Conservation (phyloP, 108 stramenopile genomes). For the Nitzschia sp. region DNA sequence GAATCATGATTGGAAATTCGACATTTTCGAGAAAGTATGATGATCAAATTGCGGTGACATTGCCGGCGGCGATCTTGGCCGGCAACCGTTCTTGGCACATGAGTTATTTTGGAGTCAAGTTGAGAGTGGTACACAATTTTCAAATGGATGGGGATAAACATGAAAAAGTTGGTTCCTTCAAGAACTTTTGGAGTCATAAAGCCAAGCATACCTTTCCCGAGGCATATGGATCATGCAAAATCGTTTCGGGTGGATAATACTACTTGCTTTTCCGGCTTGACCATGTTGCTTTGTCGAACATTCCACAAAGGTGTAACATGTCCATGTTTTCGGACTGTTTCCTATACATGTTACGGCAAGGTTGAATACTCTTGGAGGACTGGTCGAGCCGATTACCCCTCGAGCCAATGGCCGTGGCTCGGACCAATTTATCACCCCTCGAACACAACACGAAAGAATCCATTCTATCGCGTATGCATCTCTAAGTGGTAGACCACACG, state of each 20-base stretch:
- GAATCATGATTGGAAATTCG: constrained; percentile 34
- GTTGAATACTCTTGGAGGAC: too few relatives aligned
- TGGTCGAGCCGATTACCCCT: too few relatives aligned
- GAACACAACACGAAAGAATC: too few relatives aligned
- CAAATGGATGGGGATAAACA: constrained; percentile 33
- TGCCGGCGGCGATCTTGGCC: constrained; percentile 41
- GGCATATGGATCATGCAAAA: constrained; percentile 12
- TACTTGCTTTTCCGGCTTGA: too few relatives aligned
- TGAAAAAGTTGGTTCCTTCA: constrained; percentile 20
- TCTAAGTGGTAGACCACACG: too few relatives aligned
- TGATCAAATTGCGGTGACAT: constrained; percentile 50
- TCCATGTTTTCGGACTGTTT: not conserved
- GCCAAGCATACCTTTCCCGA: constrained; percentile 27
- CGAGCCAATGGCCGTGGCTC: too few relatives aligned
- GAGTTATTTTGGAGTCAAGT: constrained; percentile 18
- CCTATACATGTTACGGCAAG: too few relatives aligned
- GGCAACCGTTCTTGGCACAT: constrained; percentile 26
- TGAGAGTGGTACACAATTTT: constrained; percentile 37
- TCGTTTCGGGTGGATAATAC: constrained; percentile 11
- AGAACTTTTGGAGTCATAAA: constrained; percentile 10
- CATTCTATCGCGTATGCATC: too few relatives aligned
- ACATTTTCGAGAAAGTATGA: constrained; percentile 36
- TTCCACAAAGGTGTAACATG: not conserved
- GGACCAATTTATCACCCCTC: too few relatives aligned
- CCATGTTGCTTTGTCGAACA: not conserved